These are phyloP conservation scores for Phialophora macrospora DNA, from an alignment of 2,329 filamentous ascomycete species.

Conservation along the genomic window DNA sequence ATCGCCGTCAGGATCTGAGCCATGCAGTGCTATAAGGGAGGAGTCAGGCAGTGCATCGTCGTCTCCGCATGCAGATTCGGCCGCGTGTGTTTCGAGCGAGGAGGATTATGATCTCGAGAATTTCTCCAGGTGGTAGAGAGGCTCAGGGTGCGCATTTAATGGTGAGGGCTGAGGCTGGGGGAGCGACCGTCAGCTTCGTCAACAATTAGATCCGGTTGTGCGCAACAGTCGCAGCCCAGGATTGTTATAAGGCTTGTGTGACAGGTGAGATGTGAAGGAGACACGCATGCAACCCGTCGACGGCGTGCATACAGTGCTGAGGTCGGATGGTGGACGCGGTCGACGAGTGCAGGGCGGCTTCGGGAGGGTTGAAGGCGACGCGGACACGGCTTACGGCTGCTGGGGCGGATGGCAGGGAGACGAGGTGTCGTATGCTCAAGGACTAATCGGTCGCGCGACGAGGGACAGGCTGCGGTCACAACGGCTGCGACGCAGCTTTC, in stretches of 20 bases:
- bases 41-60: conserved; percentile 26
- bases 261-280: background rate
- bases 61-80: background rate
- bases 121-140: background rate
- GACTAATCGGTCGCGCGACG: background rate
- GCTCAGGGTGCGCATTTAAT: conserved; percentile 12
- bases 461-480: background rate
- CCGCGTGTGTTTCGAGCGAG: conserved; percentile 2
- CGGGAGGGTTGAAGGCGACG: background rate
- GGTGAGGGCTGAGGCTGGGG: conserved; percentile 10
- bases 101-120: background rate
- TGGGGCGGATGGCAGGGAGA: background rate
- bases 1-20: conserved; percentile 34
- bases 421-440: background rate
- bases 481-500: background rate
- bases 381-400: background rate
- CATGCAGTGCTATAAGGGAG: conserved; percentile 33
- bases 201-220: conserved; percentile 20
- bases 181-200: conserved; percentile 28
- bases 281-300: background rate
- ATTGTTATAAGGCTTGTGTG: background rate
- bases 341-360: background rate
- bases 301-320: background rate
- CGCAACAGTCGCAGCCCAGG: conserved; percentile 1
- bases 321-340: background rate